phyloP scores from a whole-genome alignment of 495 filamentous ascomycete genomes.

The Usnea hakonensis region DNA sequence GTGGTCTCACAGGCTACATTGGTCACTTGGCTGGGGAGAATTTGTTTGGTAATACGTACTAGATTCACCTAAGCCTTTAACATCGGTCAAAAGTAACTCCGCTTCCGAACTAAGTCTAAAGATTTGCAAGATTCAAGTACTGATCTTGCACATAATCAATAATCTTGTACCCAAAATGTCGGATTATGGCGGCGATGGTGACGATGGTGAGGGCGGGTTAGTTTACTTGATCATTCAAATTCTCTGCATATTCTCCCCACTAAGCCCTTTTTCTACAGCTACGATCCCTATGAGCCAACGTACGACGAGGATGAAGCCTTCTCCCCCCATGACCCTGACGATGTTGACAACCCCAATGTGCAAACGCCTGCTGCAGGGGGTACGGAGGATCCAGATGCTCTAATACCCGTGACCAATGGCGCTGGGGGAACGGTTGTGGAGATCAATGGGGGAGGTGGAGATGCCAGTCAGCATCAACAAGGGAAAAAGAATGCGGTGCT shows the following conservation, averaged over 20 bases:
- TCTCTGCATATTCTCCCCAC: background rate
- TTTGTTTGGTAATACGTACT: too few species aligned
- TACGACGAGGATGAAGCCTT: slow-evolving; percentile 63
- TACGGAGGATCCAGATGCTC: slow-evolving; percentile 46
- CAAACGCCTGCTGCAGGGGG: slow-evolving; percentile 40
- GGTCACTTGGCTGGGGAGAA: too few species aligned
- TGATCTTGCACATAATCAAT: too few species aligned
- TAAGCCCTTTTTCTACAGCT: slow-evolving; percentile 17
- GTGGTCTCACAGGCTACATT: background rate
- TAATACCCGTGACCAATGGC: slow-evolving; percentile 23
- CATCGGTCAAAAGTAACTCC: background rate
- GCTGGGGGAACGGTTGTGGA: slow-evolving; percentile 39
- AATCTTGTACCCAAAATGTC: slow-evolving; percentile 49
- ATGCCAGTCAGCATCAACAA: slow-evolving; percentile 28
- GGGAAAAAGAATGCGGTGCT: slow-evolving; percentile 43
- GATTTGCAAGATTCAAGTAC: too few species aligned
- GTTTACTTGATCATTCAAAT: slow-evolving; percentile 9
- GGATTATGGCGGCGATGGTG: slow-evolving; percentile 69
- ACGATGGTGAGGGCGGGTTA: slow-evolving; percentile 53
- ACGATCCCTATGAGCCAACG: slow-evolving; percentile 50
- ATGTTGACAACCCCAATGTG: slow-evolving; percentile 42
- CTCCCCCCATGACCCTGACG: slow-evolving; percentile 49
- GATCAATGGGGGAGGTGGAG: slow-evolving; percentile 38
- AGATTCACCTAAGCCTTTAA: background rate
- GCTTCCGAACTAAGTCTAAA: background rate